phyloP scores from a whole-genome alignment of 768 basidiomycete genomes.

The Termitomyces sp. region DNA sequence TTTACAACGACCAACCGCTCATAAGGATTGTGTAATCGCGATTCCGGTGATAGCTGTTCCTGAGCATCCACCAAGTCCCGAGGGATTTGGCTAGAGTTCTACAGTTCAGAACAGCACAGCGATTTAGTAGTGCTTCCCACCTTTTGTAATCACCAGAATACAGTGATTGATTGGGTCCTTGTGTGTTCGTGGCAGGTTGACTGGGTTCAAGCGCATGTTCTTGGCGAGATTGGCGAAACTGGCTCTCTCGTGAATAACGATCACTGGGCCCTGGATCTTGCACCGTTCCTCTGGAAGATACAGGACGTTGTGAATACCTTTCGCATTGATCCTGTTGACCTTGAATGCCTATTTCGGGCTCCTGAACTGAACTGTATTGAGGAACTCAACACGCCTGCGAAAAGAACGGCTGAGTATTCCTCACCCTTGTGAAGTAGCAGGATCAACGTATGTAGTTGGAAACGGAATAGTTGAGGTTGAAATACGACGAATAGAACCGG shows the following conservation, averaged over 20 bases:
- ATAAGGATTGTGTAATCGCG: background rate
- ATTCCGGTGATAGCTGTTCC: background rate
- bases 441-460: background rate
- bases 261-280: background rate
- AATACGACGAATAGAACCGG: background rate
- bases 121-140: background rate
- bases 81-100: constrained; percentile 1
- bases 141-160: constrained; percentile 7
- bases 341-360: background rate
- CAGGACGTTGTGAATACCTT: background rate
- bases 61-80: constrained; percentile 5
- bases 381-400: background rate
- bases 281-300: background rate
- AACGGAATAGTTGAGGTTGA: background rate
- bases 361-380: background rate
- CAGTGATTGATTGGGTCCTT: background rate
- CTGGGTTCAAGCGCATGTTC: background rate
- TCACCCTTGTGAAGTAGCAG: background rate
- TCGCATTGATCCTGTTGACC: background rate
- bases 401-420: background rate
- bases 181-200: background rate
- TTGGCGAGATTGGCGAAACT: background rate
- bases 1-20: background rate
- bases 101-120: background rate
- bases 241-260: background rate